Evolutionary conservation across 148 eudicot species (phyloP), one percentile per base, ranked within the genome.

Genomic region (Salicornia ramosissima): DNA sequence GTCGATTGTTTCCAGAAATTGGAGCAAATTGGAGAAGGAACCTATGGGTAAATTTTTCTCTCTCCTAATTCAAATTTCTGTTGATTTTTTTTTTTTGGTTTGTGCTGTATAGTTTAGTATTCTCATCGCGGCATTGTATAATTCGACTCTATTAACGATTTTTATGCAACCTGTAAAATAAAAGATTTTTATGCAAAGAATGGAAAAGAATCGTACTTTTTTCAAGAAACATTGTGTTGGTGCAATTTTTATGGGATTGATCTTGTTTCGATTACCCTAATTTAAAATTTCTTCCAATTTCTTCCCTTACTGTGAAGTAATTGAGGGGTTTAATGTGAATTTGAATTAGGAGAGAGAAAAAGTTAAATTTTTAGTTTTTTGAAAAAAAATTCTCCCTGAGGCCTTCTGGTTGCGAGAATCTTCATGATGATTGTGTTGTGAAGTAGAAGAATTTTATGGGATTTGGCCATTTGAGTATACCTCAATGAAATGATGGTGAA

Each of bases 1-100:
- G 96, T 90, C 64, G 90, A 90, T 67, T 90, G 96, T 74, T 90
- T 86, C 80, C 84, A 84, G 72, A 86, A 87, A 70, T 70, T 86
- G 67, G 96, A 90, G 70, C 92, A 87, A 62, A 88, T 90, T 69
- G 96, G 96, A 40, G 92, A 90, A 84, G 92, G 96, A 64, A 90
- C 96, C 55, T 90, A 90, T 51, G 96, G 96, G 92, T 87, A 31
- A 36, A 11, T 31, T 10, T 62, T 46, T 59, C 24, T 3, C 1
- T 14, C 30, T 36, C 8, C 12, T 64, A 36, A 31, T 45, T 42
- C 13, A 21, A 11, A 40, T 63, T 21, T n/a, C 12, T 2, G 47
- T 4, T 22, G 4, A 21, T 39, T 59, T 9, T 34, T 0, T 34
- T 31, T 60, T 33, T 2, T 9, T 1, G n/a, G 7, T n/a, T n/a